Base-by-base conservation (phyloP, 2,329 filamentous ascomycete species). In the Epicoccum sorghinum region DNA sequence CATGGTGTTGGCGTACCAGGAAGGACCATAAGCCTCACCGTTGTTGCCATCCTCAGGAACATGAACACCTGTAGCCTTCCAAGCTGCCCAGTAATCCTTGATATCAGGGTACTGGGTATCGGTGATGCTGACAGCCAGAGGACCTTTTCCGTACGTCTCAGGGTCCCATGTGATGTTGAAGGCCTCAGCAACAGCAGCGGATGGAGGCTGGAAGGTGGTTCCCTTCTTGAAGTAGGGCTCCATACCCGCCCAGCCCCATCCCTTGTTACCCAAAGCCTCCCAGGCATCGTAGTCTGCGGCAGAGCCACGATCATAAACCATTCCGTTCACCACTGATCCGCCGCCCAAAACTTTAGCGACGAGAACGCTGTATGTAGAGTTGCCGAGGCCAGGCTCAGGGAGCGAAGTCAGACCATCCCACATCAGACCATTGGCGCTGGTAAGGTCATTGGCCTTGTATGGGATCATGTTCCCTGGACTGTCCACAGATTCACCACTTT, bases 241-340 rank as follows among this genome's bases (percentile, higher is more conserved):
- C 41, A 82, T 60, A 10, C 75, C 75, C 33, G 81, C 71, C 82
- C 82, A 87, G 1, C 78, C 77, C 85, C 85, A 88, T 1, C 82
- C 84, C 0, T 70, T 56, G 62, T 86, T 87, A 1, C 84, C 84
- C n/a, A 88, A 69, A 36, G 75, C 71, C 47, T 79, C 80, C 84
- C 84, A 87, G 1, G 77, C 78, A 70, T 87, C 81, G 53, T 75
- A 76, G 46, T 75, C 73, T 23, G 59, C 69, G 23, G 65, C 59
- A 27, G 58, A 62, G 10, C 67, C 75, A 25, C 75, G 62, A 38
- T 69, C 67, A 46, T 73, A 75, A 12, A 69, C 62, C 71, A 77
- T 73, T 29, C 71, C 71, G 57, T 76, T 76, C 46, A 75, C 55
- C 7, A 64, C 58, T 7, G 66, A 68, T 3, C 67, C 67, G 29